Evolutionary conservation across 441 rosid species (phyloP), one percentile per base, ranked within the genome.

Genomic region (Breynia disticha): DNA sequence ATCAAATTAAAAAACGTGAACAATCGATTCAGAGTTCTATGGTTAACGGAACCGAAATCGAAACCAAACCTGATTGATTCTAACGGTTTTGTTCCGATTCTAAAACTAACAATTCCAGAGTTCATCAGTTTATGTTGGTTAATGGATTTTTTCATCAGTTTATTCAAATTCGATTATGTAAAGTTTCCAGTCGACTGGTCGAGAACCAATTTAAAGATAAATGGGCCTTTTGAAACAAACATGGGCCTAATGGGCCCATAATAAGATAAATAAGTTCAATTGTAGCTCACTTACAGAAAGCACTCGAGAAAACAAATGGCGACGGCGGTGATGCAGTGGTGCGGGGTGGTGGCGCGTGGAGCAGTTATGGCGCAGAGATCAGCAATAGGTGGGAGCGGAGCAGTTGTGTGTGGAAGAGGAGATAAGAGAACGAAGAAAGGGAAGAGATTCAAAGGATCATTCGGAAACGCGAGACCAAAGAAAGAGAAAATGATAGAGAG

Each of bases 341-440:
- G 86, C 76, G 72, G 79, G 63, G 77, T 82, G 16, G 73, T 65
- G 15, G 80, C 89, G 20, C 75, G 80, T 74, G 75, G 95, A 58
- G 56, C 65, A 56, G 46, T 76, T 83, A 55, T 20, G 62, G 51
- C 46, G 1, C 61, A 50, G n/a, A 64, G 77, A 45, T 57, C 73
- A 54, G 6, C 54, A 11, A n/a, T 60, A 16, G 5, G 73, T 63
- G 14, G 58, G 21, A 53, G 66, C 15, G 19, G 70, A 61, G 55
- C 90, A 66, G 65, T 69, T 19, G 37, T 76, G 49, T 93, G 97
- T 57, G 99, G 99, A 45, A 65, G 99, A 55, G 97, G 99, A 20
- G 99, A 93, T 68, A 81, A 78, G 79, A 83, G 66, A 76, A 93
- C 99, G 49, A 86, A 80, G 90, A 89, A 62, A 64, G 99, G 96